A percentile compares a stretch with the other conserved stretches of the same genome.
phyloP scores from a whole-genome alignment of 768 basidiomycete species.

The Candolleomyces aberdarensis region DNA sequence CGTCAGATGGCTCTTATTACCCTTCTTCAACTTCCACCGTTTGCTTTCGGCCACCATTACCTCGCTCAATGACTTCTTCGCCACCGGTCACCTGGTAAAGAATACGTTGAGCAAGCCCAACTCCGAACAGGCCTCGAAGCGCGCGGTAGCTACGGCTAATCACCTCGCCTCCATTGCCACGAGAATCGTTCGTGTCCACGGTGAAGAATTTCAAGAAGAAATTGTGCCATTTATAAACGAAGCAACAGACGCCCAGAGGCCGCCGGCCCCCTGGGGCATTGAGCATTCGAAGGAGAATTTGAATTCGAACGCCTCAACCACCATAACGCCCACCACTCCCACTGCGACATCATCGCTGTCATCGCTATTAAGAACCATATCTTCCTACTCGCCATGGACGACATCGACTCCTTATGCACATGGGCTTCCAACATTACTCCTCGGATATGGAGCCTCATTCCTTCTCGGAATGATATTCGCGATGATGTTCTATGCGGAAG shows the following conservation, averaged over 20 bases:
- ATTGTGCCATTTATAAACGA: background rate
- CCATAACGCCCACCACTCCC: no score
- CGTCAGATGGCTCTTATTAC: background rate
- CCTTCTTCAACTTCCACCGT: background rate
- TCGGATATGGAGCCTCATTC: constrained; percentile 9
- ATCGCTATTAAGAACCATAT: no score
- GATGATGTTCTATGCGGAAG: constrained; percentile 1
- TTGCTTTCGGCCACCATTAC: background rate
- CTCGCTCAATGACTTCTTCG: background rate
- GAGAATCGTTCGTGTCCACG: background rate
- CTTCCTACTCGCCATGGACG: background rate
- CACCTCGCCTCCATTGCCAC: background rate
- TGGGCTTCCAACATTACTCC: background rate
- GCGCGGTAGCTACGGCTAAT: no score
- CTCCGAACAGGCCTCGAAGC: background rate
- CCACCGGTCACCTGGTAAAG: background rate
- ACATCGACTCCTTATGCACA: background rate
- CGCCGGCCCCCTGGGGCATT: background rate
- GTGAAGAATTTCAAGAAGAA: background rate
- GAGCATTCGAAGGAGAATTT: background rate
- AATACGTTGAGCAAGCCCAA: background rate
- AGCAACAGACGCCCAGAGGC: background rate
- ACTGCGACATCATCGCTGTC: no score
- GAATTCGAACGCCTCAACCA: background rate
- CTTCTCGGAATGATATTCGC: constrained; percentile 10